Base-by-base conservation (phyloP, 768 basidiomycete genomes). In the Glaciozyma martinii region DNA sequence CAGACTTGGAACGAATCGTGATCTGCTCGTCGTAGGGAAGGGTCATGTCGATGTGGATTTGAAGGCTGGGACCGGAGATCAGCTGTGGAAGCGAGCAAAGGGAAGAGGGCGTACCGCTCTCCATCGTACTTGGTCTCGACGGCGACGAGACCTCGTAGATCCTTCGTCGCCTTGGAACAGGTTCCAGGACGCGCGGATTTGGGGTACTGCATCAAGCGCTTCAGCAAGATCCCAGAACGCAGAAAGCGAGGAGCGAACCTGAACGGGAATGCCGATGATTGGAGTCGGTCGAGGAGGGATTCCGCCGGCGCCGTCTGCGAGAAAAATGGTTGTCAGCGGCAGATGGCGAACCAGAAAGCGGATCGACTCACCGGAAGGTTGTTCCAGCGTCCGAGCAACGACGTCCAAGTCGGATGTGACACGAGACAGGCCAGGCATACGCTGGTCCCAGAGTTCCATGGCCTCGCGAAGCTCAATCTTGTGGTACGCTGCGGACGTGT, bases 71-170 rank as follows among this genome's bases (percentile, higher is more conserved):
- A 23, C 61, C 27, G 29, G 12, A 6, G 46, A 47, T 21, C 32
- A 46, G 47, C 42, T 23, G 23, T 49, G 23, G 21, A 19, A 37
- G 16, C 18, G 40, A 33, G 10, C 15, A 23, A 21, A 23, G 13
- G 1, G n/a, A 33, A 12, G 0, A 0, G 0, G 43, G 52, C 75
- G 44, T 23, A 79, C 79, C 92, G 82, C 76, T 94, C 91, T 15
- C 92, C 92, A 63, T 94, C 92, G 75, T 93, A 93, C 76, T 97
- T 97, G 0, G 85, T 91, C 77, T 97, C 92, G 2, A 86, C 88
- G 83, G 87, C 93, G 13, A 91, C 79, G 32, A 74, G 76, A 16
- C 80, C 77, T 0, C 80, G 50, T 5, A 71, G 53, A 15, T 46
- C 54, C 53, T 58, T 65, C 2, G 62, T 63, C 5, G 68, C 62